phyloP scores from a whole-genome alignment of 768 basidiomycete genomes.

The Leccinum disarticulatum region DNA sequence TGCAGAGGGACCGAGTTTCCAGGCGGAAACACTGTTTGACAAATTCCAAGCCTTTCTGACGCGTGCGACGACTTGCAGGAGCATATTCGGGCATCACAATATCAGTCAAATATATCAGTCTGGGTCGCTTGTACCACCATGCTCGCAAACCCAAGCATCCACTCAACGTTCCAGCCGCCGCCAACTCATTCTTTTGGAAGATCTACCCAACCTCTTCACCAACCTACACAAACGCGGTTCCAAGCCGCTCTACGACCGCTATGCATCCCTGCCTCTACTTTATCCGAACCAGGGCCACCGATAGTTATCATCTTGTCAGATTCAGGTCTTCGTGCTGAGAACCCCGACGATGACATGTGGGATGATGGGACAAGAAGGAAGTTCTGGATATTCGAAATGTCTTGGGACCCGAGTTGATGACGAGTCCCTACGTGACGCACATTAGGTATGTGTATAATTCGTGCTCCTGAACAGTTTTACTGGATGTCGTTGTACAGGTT shows the following conservation, averaged over 20 bases:
- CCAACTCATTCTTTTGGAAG: slow-evolving; percentile 79
- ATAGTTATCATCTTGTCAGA: slow-evolving; percentile 85
- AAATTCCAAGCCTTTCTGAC: slow-evolving; percentile 78
- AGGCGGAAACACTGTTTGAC: slow-evolving; percentile 42
- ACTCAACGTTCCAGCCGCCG: slow-evolving; percentile 30
- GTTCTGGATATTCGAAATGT: slow-evolving; percentile 69
- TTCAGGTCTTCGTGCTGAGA: slow-evolving; percentile 73
- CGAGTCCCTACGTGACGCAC: slow-evolving; percentile 75
- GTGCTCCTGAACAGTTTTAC: background rate
- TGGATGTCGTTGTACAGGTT: slow-evolving; percentile 52
- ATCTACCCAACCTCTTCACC: slow-evolving; percentile 90
- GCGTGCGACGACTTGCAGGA: slow-evolving; percentile 61
- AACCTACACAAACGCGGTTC: slow-evolving; percentile 65
- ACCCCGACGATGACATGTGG: slow-evolving; percentile 46
- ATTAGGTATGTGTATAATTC: slow-evolving; percentile 56
- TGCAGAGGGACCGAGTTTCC: slow-evolving; percentile 15
- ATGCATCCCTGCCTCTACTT: slow-evolving; percentile 32
- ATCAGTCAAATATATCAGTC: slow-evolving; percentile 11
- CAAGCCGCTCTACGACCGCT: slow-evolving; percentile 66
- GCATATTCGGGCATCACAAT: slow-evolving; percentile 40
- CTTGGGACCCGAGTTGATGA: slow-evolving; percentile 64
- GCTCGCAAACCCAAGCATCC: slow-evolving; percentile 4
- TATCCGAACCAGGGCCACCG: slow-evolving; percentile 42
- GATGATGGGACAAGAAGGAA: slow-evolving; percentile 53
- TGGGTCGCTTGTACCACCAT: slow-evolving; percentile 1